Conservation (phyloP, 164 flowering plant genomes). For the Liquidambar formosana region DNA sequence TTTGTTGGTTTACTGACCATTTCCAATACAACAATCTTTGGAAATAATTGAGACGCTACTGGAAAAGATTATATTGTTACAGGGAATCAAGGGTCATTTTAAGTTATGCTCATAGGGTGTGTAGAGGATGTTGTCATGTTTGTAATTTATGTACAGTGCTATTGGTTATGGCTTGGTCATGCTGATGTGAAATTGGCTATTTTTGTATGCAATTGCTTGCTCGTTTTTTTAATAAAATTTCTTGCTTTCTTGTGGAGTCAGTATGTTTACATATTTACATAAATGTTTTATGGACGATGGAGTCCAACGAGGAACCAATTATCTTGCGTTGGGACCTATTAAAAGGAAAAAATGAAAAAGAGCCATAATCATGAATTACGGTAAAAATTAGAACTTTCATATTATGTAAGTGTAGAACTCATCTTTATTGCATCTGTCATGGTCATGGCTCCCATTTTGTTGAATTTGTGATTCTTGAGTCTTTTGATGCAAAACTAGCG, state of each 20-base stretch:
- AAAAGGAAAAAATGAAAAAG: no score
- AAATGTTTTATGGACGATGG: no score
- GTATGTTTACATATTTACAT: no score
- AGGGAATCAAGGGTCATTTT: conserved; percentile 13
- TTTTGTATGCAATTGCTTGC: background rate
- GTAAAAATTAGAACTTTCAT: no score
- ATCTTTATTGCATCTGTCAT: no score
- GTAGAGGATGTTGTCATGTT: conserved; percentile 10
- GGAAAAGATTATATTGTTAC: conserved; percentile 14
- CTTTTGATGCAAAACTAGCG: no score
- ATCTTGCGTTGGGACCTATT: no score
- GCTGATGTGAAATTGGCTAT: conserved; percentile 18
- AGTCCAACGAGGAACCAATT: no score
- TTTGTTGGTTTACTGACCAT: conserved; percentile 5
- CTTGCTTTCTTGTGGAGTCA: background rate
- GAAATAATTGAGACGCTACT: conserved; percentile 11
- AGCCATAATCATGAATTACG: no score
- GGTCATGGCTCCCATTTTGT: no score
- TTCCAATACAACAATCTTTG: conserved; percentile 6
- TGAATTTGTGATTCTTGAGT: no score
- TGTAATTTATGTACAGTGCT: conserved; percentile 45
- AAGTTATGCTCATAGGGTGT: conserved; percentile 9
- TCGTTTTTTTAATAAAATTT: background rate
- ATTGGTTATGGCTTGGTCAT: conserved; percentile 22
- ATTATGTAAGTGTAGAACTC: no score